Conservation (phyloP, 768 basidiomycete species). For the Hygrophorus pudorinus region DNA sequence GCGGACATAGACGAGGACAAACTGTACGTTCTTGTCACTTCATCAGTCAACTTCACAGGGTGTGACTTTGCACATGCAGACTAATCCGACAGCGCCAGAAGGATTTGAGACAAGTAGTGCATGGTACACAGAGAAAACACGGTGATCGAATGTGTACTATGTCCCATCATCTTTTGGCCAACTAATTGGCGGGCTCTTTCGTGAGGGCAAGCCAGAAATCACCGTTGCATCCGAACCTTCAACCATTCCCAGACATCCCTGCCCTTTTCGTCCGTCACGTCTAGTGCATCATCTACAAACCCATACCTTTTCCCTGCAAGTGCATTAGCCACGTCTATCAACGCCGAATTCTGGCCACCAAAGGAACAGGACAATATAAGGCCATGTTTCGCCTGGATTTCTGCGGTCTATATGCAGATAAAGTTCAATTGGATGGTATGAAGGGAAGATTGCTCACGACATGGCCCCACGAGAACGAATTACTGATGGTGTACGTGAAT, state of each 20-base stretch:
- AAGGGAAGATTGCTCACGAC: conserved; percentile 25
- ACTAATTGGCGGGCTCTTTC: no score
- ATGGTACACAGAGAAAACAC: conserved; percentile 57
- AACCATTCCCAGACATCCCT: conserved; percentile 5
- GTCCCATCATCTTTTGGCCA: neutral
- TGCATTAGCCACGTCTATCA: neutral
- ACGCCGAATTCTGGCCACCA: neutral
- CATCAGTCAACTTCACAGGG: neutral
- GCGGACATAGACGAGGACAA: conserved; percentile 82
- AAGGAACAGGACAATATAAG: conserved; percentile 42
- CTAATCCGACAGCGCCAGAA: conserved; percentile 56
- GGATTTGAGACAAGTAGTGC: conserved; percentile 64
- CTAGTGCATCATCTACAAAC: conserved; percentile 5
- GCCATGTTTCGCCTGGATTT: conserved; percentile 57
- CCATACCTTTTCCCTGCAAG: conserved; percentile 9
- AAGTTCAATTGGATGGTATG: conserved; percentile 1
- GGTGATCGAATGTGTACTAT: conserved; percentile 11
- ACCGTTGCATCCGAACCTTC: neutral
- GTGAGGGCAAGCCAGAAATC: neutral
- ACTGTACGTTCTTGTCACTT: conserved; percentile 42
- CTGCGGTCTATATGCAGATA: conserved; percentile 25
- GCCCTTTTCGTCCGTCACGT: neutral
- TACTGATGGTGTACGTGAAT: conserved; percentile 55
- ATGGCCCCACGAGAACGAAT: conserved; percentile 42
- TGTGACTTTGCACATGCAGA: conserved; percentile 26